These are phyloP conservation scores for Bryum argenteum DNA, from an alignment of 225 moss, liverwort and hornwort species.

Conservation along the genomic window DNA sequence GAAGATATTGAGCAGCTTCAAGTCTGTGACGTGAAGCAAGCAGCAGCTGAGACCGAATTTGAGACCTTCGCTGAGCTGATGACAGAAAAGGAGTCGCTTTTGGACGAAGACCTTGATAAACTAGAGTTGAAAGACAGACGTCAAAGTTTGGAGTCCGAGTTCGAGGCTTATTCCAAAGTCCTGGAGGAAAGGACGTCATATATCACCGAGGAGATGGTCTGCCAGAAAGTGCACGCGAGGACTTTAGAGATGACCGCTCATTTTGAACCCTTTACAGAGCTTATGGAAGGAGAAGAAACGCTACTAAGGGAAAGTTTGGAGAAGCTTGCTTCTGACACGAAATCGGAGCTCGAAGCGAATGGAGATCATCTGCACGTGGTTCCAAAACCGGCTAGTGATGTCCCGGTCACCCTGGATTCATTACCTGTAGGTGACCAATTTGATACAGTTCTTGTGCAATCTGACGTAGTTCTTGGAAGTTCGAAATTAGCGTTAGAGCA, in stretches of 20 bases:
- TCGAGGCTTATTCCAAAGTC: constrained; percentile 45
- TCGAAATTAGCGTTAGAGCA: not conserved
- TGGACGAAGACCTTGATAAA: constrained; percentile 61
- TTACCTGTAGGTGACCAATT: no score
- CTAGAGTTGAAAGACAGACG: constrained; percentile 45
- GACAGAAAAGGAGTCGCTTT: constrained; percentile 55
- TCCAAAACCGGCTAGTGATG: not conserved
- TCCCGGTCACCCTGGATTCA: not conserved
- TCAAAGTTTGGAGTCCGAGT: constrained; percentile 65
- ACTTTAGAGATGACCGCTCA: constrained; percentile 55
- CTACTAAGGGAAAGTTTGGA: constrained; percentile 52
- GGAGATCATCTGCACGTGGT: not conserved
- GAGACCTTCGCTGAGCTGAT: constrained; percentile 68
- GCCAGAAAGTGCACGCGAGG: constrained; percentile 43
- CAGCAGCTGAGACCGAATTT: constrained; percentile 62
- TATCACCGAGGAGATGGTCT: constrained; percentile 39
- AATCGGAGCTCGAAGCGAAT: not conserved
- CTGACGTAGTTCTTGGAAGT: not conserved
- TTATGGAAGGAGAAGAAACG: constrained; percentile 63
- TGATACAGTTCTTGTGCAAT: no score
- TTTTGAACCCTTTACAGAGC: constrained; percentile 57
- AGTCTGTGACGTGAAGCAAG: constrained; percentile 51
- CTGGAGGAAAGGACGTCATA: constrained; percentile 29
- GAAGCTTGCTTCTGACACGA: not conserved
- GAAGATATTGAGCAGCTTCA: constrained; percentile 52